Evolutionary conservation across 1,139 yeast genomes (phyloP), one percentile per base, ranked within the genome.

Genomic region (Candida sp.): DNA sequence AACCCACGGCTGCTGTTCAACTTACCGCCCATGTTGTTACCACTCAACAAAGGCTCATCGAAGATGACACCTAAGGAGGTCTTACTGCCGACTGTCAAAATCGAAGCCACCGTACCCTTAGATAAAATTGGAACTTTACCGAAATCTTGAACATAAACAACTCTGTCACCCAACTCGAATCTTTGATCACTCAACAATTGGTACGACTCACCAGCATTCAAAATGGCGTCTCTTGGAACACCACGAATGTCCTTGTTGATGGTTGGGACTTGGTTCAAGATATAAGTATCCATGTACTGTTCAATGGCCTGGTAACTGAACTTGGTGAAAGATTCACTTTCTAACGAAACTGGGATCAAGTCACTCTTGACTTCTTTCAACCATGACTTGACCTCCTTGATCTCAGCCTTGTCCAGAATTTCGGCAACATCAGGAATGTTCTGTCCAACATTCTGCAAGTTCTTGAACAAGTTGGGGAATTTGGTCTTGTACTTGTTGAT

Each of bases 71-170:
- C 93, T 56, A 90, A 72, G 7, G 79, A 75, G 31, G 77, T 78
- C 60, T 80, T 77, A 38, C 83, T 75, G 1, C 90, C 90, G 49
- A 80, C 69, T 31, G 91, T 83, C 44, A 83, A 83, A 57, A 90
- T 85, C 4, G 94, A 92, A 49, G 90, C 88, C 50, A 94, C 96
- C 1, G 98, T 92, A 65, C 99, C 99, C 61, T 90, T 88, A 25
- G 92, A 81, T 63, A 88, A 90, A 52, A 86, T 72, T 34, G 98
- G 97, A 12, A 93, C 97, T 63, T 91, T 92, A 52, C 98, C 98
- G 37, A 90, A 86, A 61, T 87, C 91, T 62, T 89, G 88, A 26
- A 92, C 90, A 60, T 90, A 92, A 33, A 90, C 83, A 38, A 96
- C 90, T 54, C 99, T 83, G 63, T 94, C 98, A 60, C 99, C 99